phyloP scores from a whole-genome alignment of 2,329 filamentous ascomycete species.

The Trichoderma semiorbis region DNA sequence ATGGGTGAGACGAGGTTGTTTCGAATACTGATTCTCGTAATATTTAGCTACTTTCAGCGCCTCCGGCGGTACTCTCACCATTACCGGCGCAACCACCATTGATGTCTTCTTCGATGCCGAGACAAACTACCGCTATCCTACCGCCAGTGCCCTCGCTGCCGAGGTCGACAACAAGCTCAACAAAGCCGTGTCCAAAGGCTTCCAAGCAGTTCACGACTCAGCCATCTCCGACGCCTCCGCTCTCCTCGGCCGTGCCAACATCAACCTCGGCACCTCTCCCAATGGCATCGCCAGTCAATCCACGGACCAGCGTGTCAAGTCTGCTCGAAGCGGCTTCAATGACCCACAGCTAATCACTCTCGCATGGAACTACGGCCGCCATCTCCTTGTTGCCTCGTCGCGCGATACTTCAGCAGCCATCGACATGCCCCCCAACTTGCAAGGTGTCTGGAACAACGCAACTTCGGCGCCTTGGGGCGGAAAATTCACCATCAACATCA shows the following conservation, averaged over 20 bases:
- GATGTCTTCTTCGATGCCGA: constrained; percentile 29
- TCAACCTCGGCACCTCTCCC: constrained; percentile 25
- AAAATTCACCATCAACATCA: constrained; percentile 48
- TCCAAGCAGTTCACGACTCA: constrained; percentile 19
- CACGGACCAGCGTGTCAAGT: constrained; percentile 18
- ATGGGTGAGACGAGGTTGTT: neutral
- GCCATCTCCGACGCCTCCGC: constrained; percentile 23
- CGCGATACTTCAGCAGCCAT: constrained; percentile 21
- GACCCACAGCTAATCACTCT: constrained; percentile 26
- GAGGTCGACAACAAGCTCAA: constrained; percentile 25
- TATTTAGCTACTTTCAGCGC: constrained; percentile 16
- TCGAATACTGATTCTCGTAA: neutral
- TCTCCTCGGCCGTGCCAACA: constrained; percentile 24
- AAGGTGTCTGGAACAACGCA: constrained; percentile 29
- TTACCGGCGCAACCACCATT: constrained; percentile 24
- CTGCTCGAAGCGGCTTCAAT: constrained; percentile 6
- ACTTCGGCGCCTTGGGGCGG: constrained; percentile 37
- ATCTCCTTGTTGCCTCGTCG: constrained; percentile 26
- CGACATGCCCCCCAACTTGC: constrained; percentile 28
- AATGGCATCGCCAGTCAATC: constrained; percentile 14
- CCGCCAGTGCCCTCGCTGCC: constrained; percentile 22
- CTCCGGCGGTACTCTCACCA: constrained; percentile 19
- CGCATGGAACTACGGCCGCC: constrained; percentile 27
- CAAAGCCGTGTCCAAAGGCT: constrained; percentile 21
- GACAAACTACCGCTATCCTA: constrained; percentile 26